Base-by-base conservation (phyloP, 305 asterid species). In the Fraxinus baroniana region DNA sequence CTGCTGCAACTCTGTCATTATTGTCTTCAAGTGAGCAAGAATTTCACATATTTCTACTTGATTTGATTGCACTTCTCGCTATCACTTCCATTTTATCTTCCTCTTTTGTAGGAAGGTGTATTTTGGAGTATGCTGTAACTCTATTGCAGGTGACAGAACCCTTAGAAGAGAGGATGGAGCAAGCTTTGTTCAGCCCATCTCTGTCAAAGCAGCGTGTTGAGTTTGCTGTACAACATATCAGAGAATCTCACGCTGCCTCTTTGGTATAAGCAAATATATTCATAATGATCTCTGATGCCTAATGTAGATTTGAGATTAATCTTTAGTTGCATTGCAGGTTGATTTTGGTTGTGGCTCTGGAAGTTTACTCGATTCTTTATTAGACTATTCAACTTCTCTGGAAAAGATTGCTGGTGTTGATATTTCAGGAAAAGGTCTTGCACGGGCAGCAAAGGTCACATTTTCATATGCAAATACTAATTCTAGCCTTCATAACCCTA, bases 271-370 rank as follows among this genome's bases (percentile, higher is more conserved):
- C 82, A 85, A 84, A 74, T 74, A 75, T 84, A 36, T 44, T 41
- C 32, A 78, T 60, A 81, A 74, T 82, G 18, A 74, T 85, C 85
- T 75, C 60, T 49, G 70, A 26, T 46, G 77, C 64, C 76, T 76
- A 71, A 83, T 52, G 2, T 83, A 66, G 13, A 71, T 22, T 72
- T 81, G 83, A 76, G 71, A 75, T 84, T 89, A 81, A 90, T 80
- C 46, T 79, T 78, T 73, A n/a, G 71, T 81, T 84, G 62, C 36
- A 81, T 64, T 87, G 83, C 92, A 95, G 98, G 97, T 94, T 32
- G 99, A 94, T 87, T 95, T 94, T 87, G 98, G 98, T 84, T 96
- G 98, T 88, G 99, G 98, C 81, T 94, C 99, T 68, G 99, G 99
- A 88, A 93, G 99, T 86, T 91, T 96, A 80, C 85, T 95, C 89